Evolutionary conservation across 192 early-diverging fungal species (phyloP), one percentile per base, ranked within the genome.

Genomic region (Chytriomyces confervae): DNA sequence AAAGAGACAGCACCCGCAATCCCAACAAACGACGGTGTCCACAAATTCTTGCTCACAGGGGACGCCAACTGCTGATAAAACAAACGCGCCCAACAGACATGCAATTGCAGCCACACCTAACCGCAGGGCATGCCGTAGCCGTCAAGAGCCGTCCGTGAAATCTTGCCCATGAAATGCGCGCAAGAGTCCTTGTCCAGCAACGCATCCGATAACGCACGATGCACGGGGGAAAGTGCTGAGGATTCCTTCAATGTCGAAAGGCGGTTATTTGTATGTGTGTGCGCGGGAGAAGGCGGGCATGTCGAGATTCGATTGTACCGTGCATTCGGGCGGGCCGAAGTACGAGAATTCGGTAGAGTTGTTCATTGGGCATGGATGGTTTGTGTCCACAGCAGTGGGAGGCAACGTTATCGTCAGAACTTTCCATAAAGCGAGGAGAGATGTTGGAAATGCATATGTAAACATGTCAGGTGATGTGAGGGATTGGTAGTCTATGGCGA

Each of bases 1-100:
- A 71, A 76, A 48, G 81, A 78, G 5, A 85, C 43, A 1, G 68
- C 82, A 6, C 79, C 69, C 16, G 83, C 75, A 27, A 84, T 75
- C 16, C 87, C 60, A 11, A 82, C 81, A 51, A 83, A 89, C 10
- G 78, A 81, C 1, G 86, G 88, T 0, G 87, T 86, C 88, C 88
- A 89, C n/a, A 89, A 78, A 18, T 76, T 69, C 61, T 89, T 89
- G 71, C 79, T 82, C 49, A 89, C 78, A 1, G 88, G 88, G 88
- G 10, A 89, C 47, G 51, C 77, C 13, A 72, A 79, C 7, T 76
- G 27, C 72, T 49, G 27, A 77, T 44, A n/a, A 81, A 1, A 7
- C 44, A 36, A 78, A 13, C 18, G 57, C 64, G 44, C 29, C 60
- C 24, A 23, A 9, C 3, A 61, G 6, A 61, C n/a, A 44, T 57